Percentiles rank a stretch among this genome's conserved stretches.
Evolutionary conservation across 768 basidiomycete genomes (phyloP).

Genomic region (Saitozyma sp.): DNA sequence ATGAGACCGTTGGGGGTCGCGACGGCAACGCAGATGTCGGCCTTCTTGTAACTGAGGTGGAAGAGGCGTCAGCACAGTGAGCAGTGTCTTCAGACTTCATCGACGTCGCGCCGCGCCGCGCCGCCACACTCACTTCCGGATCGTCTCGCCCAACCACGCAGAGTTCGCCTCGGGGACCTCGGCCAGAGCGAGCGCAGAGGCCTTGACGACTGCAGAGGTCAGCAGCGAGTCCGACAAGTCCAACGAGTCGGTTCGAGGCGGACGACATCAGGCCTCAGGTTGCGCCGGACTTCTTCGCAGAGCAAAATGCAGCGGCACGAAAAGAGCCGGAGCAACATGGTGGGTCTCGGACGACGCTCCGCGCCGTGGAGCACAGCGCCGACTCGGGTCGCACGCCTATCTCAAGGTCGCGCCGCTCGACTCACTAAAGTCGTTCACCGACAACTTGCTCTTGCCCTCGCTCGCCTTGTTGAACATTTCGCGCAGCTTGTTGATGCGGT

Average conservation of each 20-base stretch:
- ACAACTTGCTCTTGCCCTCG: slow-evolving; percentile 68
- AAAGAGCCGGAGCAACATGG: too few species aligned
- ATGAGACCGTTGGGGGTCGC: slow-evolving; percentile 94
- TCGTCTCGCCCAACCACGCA: slow-evolving; percentile 93
- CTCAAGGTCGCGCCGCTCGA: background rate
- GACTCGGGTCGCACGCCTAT: background rate
- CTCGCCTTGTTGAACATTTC: slow-evolving; percentile 88
- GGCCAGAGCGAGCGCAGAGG: slow-evolving; percentile 79
- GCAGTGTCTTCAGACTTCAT: slow-evolving; percentile 1
- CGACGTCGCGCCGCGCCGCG: background rate
- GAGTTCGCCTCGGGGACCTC: slow-evolving; percentile 98
- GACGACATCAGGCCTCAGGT: too few species aligned
- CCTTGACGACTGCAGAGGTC: slow-evolving; percentile 71
- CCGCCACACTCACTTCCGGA: slow-evolving; percentile 72
- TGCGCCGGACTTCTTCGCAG: too few species aligned
- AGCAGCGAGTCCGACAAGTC: background rate
- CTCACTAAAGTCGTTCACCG: slow-evolving; percentile 87
- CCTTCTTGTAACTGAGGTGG: slow-evolving; percentile 77
- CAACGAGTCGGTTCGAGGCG: too few species aligned
- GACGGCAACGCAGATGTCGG: slow-evolving; percentile 95
- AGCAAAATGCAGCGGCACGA: too few species aligned
- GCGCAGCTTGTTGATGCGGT: slow-evolving; percentile 75
- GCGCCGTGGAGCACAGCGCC: too few species aligned
- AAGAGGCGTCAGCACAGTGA: too few species aligned
- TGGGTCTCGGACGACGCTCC: too few species aligned